A percentile compares a stretch with the other conserved stretches of the same genome.
Evolutionary conservation across 768 basidiomycete species (phyloP).

Genomic region (Galerina marginata): DNA sequence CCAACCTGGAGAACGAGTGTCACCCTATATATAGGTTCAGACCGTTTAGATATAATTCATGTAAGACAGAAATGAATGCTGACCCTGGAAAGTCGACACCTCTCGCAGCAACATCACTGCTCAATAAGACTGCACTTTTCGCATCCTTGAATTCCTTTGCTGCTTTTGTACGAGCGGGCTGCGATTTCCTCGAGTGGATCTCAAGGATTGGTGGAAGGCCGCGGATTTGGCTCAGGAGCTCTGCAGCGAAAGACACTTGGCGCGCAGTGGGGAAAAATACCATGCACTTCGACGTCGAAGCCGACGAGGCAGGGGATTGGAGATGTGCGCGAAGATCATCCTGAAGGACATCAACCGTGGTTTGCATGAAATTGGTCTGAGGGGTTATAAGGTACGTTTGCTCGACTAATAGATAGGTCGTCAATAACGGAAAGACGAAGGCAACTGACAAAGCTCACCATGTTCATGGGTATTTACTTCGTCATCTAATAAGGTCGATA

Average conservation of each 20-base stretch:
- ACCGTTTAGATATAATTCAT: background rate
- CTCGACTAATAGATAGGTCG: conserved; percentile 35
- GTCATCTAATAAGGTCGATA: conserved; percentile 62
- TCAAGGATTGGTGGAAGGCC: conserved; percentile 48
- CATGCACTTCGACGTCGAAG: conserved; percentile 49
- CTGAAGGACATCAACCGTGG: conserved; percentile 43
- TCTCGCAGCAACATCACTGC: conserved; percentile 64
- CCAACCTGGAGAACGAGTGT: conserved; percentile 67
- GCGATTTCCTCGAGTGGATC: conserved; percentile 64
- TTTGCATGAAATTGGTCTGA: conserved; percentile 46
- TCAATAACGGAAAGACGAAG: background rate
- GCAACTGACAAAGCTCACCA: conserved; percentile 36
- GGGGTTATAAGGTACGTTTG: conserved; percentile 53
- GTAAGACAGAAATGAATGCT: conserved; percentile 16
- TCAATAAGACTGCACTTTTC: conserved; percentile 47
- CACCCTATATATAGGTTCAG: conserved; percentile 40
- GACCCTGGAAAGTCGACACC: conserved; percentile 73
- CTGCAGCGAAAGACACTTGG: conserved; percentile 49
- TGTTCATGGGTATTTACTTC: conserved; percentile 68
- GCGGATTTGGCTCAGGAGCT: conserved; percentile 34
- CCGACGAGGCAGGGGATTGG: conserved; percentile 24
- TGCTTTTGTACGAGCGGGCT: conserved; percentile 51
- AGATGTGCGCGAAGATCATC: conserved; percentile 27
- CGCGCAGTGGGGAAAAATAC: conserved; percentile 74
- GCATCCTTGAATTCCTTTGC: conserved; percentile 54